Base-by-base conservation (phyloP, 2,329 filamentous ascomycete genomes). In the Ascochyta fabae region DNA sequence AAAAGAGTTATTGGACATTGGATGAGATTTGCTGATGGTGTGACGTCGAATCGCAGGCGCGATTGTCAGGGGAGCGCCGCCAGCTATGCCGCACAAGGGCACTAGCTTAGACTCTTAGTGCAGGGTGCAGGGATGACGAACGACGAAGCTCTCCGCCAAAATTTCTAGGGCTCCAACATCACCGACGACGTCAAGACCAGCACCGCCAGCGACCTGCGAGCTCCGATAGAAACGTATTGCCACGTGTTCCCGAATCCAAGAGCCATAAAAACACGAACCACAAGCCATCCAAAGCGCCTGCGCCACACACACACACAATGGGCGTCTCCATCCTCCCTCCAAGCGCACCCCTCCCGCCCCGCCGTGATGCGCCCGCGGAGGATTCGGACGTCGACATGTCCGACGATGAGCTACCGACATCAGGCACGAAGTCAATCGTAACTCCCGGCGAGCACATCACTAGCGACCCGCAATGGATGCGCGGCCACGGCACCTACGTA, bases 401-500 rank as follows among this genome's bases (percentile, higher is more conserved):
- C 43, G 79, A 82, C 56, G 76, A 77, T 48, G 66, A 71, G 35
- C 48, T 72, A 15, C 59, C 68, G 2, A 62, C 62, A 55, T 70
- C 62, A 1, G 48, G 61, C 38, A 56, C 53, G 23, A 76, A 74
- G 33, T 76, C 78, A 40, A 89, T 97, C 64, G 88, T 96, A 65
- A 96, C 93, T 0, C 94, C 94, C 0, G 95, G 94, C 69, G 90
- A 96, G 73, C 79, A 89, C 58, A 91, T 98, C 66, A 97, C 94
- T 10, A 85, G 88, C 62, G 92, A 97, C 76, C 84, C 92, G n/a
- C 92, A 97, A 81, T 98, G 92, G 92, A 98, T 98, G 94, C 78
- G 92, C 79, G 95, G 95, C 69, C 95, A 99, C 79, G 95, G 95
- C 65, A 99, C 95, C 45, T 96, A 91, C 75, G 82, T 90, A 42